These are phyloP conservation scores for Pseudogymnoascus sp. DNA, from an alignment of 2,329 filamentous ascomycete species.

Conservation along the genomic window DNA sequence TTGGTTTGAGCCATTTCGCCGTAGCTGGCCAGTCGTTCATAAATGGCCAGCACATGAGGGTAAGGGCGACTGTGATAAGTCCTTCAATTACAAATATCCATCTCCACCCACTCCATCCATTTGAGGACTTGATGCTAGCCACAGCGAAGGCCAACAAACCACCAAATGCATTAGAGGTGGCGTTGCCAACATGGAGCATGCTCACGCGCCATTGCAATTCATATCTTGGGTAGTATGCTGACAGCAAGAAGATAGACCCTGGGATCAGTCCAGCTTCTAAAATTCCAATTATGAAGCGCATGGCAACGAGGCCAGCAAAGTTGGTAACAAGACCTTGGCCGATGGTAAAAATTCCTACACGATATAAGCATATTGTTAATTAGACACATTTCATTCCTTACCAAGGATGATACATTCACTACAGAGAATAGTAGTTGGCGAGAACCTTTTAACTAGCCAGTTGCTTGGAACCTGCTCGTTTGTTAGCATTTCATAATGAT, in stretches of 20 bases:
- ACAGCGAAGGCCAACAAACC: conserved; percentile 20
- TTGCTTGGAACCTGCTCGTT: conserved; percentile 8
- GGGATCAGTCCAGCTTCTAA: conserved; percentile 31
- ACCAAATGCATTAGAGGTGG: not conserved
- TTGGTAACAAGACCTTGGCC: conserved; percentile 12
- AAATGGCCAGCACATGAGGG: conserved; percentile 36
- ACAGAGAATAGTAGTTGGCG: conserved; percentile 6
- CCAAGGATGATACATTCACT: conserved; percentile 9
- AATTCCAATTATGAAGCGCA: conserved; percentile 30
- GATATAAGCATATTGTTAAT: not conserved
- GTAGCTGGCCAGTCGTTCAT: conserved; percentile 37
- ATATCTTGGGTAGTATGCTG: conserved; percentile 31
- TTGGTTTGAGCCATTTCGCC: conserved; percentile 37
- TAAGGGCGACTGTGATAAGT: conserved; percentile 19
- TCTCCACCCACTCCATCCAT: conserved; percentile 21
- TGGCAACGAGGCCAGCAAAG: conserved; percentile 31
- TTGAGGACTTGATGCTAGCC: conserved; percentile 20
- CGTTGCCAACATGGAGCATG: conserved; percentile 29
- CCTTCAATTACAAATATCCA: conserved; percentile 33
- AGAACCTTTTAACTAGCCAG: conserved; percentile 7
- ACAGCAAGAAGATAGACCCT: conserved; percentile 30
- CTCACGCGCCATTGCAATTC: conserved; percentile 31
- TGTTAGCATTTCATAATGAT: not conserved
- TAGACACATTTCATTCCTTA: not conserved
- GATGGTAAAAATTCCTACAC: not conserved